phyloP scores from a whole-genome alignment of 2,329 filamentous ascomycete genomes.

The Davidsoniella eucalypti region DNA sequence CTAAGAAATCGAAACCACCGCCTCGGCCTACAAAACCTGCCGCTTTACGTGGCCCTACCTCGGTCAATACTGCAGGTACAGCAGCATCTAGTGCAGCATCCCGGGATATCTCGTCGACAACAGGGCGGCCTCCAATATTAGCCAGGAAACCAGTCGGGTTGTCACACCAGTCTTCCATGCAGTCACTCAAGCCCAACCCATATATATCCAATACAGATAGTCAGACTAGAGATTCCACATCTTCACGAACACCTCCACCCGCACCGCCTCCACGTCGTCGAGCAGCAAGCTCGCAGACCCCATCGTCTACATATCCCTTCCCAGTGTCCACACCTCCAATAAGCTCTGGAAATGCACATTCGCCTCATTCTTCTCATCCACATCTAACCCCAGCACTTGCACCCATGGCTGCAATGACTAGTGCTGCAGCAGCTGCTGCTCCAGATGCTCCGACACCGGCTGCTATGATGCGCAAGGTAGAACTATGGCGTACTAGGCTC shows the following conservation, averaged over 20 bases:
- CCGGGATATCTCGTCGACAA: slow-evolving; percentile 5
- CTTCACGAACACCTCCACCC: slow-evolving; percentile 19
- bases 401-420: slow-evolving; percentile 54
- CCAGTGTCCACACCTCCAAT: slow-evolving; percentile 9
- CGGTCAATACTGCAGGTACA: background rate
- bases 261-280: slow-evolving; percentile 22
- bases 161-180: slow-evolving; percentile 1
- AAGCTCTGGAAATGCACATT: background rate
- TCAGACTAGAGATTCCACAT: slow-evolving; percentile 13
- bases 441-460: slow-evolving; percentile 22
- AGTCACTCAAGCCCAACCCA: slow-evolving; percentile 20
- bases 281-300: slow-evolving; percentile 12
- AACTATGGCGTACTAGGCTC: slow-evolving; percentile 3
- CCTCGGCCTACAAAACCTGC: slow-evolving; percentile 42
- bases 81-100: background rate
- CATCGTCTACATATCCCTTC: slow-evolving; percentile 9
- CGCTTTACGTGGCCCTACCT: slow-evolving; percentile 29
- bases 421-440: slow-evolving; percentile 45
- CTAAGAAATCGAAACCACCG: slow-evolving; percentile 26
- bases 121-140: background rate
- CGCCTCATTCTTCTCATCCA: slow-evolving; percentile 7
- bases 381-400: slow-evolving; percentile 48
- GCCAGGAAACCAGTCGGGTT: background rate
- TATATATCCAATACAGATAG: background rate
- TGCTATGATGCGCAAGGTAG: slow-evolving; percentile 5